phyloP scores from a whole-genome alignment of 179 eudicot genomes.

The Camellia oleifera region DNA sequence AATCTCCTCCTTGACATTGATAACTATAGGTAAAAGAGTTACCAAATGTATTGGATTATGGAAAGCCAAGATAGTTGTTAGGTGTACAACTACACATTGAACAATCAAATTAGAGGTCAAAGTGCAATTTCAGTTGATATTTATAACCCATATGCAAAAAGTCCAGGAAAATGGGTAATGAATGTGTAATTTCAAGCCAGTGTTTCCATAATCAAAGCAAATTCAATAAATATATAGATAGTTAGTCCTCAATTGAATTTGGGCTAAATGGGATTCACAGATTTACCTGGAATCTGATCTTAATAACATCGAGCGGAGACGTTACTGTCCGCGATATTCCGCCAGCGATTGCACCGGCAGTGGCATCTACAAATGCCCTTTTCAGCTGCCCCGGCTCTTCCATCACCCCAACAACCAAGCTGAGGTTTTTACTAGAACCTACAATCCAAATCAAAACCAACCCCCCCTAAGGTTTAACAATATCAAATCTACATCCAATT shows the following conservation, averaged over 20 bases:
- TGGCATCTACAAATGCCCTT: constrained; percentile 72
- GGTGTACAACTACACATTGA: neutral
- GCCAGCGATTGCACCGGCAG: constrained; percentile 92
- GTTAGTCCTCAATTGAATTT: neutral
- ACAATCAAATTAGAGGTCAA: neutral
- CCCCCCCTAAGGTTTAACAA: neutral
- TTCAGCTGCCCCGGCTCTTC: constrained; percentile 74
- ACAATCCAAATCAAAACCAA: constrained; percentile 7
- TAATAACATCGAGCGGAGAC: constrained; percentile 94
- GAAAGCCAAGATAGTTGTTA: neutral
- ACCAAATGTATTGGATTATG: neutral
- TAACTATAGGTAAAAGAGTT: neutral
- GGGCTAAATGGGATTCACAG: neutral
- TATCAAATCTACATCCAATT: neutral
- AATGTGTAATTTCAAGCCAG: neutral
- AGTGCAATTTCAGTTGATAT: neutral
- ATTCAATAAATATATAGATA: neutral
- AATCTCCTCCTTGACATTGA: neutral
- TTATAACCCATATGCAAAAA: neutral
- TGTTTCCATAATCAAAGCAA: neutral
- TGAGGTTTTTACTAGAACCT: constrained; percentile 25
- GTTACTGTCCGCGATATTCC: constrained; percentile 86
- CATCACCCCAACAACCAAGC: constrained; percentile 35
- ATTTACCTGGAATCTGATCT: constrained; percentile 91
- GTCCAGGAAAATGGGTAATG: neutral